Evolutionary conservation across 2,329 filamentous ascomycete genomes (phyloP).

Genomic region (Biscogniauxia mediterranea): DNA sequence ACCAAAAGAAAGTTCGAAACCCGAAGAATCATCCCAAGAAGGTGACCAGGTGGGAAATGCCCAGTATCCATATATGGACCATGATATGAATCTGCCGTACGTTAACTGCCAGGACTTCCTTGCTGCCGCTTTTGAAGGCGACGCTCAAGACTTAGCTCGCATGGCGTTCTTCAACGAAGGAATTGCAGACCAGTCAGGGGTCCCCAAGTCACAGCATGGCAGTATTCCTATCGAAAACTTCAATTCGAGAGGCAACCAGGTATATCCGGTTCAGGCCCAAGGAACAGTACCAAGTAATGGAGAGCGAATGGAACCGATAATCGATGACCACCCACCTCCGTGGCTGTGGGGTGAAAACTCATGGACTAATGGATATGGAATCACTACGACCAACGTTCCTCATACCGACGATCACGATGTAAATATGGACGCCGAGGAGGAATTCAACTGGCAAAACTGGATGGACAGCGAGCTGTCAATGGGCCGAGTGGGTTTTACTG

Average conservation of each 20-base stretch:
- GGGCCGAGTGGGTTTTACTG: constrained; percentile 28
- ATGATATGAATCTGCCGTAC: constrained; percentile 37
- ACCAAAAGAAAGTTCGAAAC: background rate
- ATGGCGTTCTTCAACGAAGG: constrained; percentile 15
- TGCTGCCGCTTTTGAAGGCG: constrained; percentile 19
- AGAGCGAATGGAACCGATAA: background rate
- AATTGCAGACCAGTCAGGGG: constrained; percentile 11
- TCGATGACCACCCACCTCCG: constrained; percentile 37
- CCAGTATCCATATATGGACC: constrained; percentile 33
- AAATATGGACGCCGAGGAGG: constrained; percentile 35
- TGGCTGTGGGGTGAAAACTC: constrained; percentile 40
- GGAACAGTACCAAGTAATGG: background rate
- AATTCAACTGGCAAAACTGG: constrained; percentile 51
- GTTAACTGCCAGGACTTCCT: constrained; percentile 38
- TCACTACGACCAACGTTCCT: constrained; percentile 22
- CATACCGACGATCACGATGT: constrained; percentile 29
- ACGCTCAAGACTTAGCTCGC: constrained; percentile 8
- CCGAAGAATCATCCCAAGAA: constrained; percentile 3
- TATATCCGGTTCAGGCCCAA: constrained; percentile 18
- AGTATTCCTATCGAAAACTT: constrained; percentile 17
- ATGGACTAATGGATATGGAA: constrained; percentile 11
- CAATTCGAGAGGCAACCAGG: constrained; percentile 6
- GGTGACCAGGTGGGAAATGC: background rate
- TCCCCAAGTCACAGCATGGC: constrained; percentile 11
- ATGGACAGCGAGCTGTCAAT: constrained; percentile 30